These are phyloP conservation scores for Beauveria varroae DNA, from an alignment of 2,329 filamentous ascomycete genomes.

Conservation along the genomic window DNA sequence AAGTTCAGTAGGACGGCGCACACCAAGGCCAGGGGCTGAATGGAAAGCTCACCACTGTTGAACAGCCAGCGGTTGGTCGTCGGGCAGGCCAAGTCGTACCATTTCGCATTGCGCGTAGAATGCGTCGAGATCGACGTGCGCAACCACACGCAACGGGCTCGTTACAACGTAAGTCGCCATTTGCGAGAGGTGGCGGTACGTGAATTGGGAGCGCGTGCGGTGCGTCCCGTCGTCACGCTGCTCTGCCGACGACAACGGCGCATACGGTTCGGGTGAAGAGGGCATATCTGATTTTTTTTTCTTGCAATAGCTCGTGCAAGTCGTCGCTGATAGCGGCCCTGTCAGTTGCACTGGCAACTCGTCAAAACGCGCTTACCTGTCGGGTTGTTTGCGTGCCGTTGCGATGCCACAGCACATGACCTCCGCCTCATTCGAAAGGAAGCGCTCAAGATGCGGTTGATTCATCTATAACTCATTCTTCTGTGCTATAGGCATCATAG, in stretches of 20 bases:
- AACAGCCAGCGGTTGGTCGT: slow-evolving; percentile 78
- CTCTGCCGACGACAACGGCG: slow-evolving; percentile 19
- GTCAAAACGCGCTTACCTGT: not conserved
- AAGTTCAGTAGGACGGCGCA: too few relatives aligned
- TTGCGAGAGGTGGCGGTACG: slow-evolving; percentile 72
- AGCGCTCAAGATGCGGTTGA: not conserved
- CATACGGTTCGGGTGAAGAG: not conserved
- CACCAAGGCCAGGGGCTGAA: too few relatives aligned
- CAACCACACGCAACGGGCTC: slow-evolving; percentile 77
- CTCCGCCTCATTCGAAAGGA: not conserved
- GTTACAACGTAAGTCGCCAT: slow-evolving; percentile 63
- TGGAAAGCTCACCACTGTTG: slow-evolving; percentile 66
- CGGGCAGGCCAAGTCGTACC: slow-evolving; percentile 67
- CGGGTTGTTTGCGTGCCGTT: not conserved
- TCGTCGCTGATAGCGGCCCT: not conserved
- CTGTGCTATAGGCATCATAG: not conserved
- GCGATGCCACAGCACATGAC: not conserved
- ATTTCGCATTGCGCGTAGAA: slow-evolving; percentile 98
- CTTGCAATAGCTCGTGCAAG: not conserved
- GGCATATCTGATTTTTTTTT: not conserved
- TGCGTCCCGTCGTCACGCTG: slow-evolving; percentile 17
- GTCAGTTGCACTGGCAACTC: not conserved
- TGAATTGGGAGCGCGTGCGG: slow-evolving; percentile 60
- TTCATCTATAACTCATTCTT: not conserved
- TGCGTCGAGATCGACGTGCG: slow-evolving; percentile 91